Percentiles rank a stretch among this genome's conserved stretches.
Conservation (phyloP, 2,329 filamentous ascomycete species). For the Fusarium heterosporum region DNA sequence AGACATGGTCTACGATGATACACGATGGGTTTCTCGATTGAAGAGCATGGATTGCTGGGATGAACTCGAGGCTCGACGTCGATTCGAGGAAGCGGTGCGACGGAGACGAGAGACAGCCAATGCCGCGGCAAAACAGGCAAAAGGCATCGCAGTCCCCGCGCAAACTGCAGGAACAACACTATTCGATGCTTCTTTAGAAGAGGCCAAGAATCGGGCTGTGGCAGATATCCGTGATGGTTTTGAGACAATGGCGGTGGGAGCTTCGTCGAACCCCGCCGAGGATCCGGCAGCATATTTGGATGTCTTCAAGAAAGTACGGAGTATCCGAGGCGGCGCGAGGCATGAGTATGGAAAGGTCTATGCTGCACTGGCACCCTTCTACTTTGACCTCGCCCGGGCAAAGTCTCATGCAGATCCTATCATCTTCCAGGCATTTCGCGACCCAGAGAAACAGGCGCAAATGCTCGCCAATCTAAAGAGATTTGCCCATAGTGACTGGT, state of each 20-base stretch:
- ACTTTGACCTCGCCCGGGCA: constrained; percentile 80
- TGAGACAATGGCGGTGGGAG: constrained; percentile 75
- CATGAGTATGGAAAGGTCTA: constrained; percentile 94
- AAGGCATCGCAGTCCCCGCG: constrained; percentile 22
- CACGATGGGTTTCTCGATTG: constrained; percentile 89
- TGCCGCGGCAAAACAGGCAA: constrained; percentile 34
- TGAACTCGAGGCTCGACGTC: constrained; percentile 82
- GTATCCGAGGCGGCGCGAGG: constrained; percentile 84
- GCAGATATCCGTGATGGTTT: constrained; percentile 73
- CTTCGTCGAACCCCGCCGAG: constrained; percentile 59
- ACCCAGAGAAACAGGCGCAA: constrained; percentile 89
- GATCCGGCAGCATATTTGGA: constrained; percentile 75
- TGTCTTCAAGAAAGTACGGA: constrained; percentile 77
- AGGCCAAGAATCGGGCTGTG: constrained; percentile 62
- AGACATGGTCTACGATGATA: constrained; percentile 99
- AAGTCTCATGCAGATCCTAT: constrained; percentile 82
- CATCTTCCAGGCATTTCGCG: constrained; percentile 86
- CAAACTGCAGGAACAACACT: constrained; percentile 63
- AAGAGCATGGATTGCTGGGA: constrained; percentile 93
- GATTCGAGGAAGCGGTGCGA: constrained; percentile 79
- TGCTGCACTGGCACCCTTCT: constrained; percentile 88
- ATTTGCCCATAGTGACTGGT: constrained; percentile 85
- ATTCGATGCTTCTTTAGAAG: constrained; percentile 79
- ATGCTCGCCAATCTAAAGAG: constrained; percentile 84
- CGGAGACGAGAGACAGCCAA: constrained; percentile 67